Evolutionary conservation across 148 eudicot species (phyloP).

Genomic region (Silene uniflora): DNA sequence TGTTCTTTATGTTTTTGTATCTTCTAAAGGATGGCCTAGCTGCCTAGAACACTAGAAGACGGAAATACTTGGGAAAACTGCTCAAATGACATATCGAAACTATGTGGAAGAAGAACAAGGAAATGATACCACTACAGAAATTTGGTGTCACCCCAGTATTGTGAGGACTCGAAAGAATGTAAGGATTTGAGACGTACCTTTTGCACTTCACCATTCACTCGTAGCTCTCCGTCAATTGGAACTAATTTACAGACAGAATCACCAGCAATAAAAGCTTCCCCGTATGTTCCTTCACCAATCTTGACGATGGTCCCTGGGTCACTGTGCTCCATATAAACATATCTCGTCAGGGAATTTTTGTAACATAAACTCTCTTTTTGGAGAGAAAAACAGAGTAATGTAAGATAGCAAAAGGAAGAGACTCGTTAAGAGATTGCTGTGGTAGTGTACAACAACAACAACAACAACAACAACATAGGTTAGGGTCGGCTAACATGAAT

Average conservation of each 20-base stretch:
- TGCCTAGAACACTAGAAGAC: neutral
- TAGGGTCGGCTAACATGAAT: too few relatives aligned
- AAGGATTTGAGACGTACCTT: conserved; percentile 48
- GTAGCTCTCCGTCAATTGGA: conserved; percentile 80
- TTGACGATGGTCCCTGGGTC: conserved; percentile 54
- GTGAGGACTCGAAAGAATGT: neutral
- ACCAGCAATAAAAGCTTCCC: conserved; percentile 87
- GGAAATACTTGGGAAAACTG: neutral
- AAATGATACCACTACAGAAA: neutral
- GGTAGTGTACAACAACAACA: too few relatives aligned
- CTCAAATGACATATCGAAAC: neutral
- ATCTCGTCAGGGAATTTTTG: conserved; percentile 14
- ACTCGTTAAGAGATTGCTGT: neutral
- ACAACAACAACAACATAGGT: too few relatives aligned
- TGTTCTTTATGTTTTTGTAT: neutral
- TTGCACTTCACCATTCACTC: conserved; percentile 87
- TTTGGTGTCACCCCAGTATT: neutral
- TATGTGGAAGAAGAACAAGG: neutral
- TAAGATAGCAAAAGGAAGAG: neutral
- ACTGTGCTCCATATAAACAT: conserved; percentile 38
- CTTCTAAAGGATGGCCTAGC: conserved; percentile 3
- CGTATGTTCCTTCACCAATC: conserved; percentile 98
- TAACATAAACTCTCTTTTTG: neutral
- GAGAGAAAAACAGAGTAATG: neutral
- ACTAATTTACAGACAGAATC: conserved; percentile 82